Conservation (phyloP, 1,284 basidiomycete species). For the Coniferiporia sulphurascens region DNA sequence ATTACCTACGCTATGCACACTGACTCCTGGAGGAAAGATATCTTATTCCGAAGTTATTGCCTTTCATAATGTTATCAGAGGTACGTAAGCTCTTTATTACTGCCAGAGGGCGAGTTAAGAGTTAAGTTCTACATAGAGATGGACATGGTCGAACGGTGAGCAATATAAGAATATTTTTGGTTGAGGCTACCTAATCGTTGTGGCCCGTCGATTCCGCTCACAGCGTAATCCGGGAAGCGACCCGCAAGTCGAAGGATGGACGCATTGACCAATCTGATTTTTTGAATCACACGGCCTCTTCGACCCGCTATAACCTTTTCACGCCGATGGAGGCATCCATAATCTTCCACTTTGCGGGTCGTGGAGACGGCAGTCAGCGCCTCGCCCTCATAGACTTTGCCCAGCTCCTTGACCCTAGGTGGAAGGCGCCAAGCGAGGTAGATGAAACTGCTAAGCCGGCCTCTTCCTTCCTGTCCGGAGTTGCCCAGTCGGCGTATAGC, state of each 20-base stretch:
- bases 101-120: neutral
- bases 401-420: slow-evolving; percentile 82
- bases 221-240: slow-evolving; percentile 81
- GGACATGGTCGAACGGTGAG: slow-evolving; percentile 89
- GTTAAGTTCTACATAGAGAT: slow-evolving; percentile 54
- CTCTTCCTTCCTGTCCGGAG: slow-evolving; percentile 36
- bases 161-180: neutral
- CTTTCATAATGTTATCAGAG: slow-evolving; percentile 90
- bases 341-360: slow-evolving; percentile 91
- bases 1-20: slow-evolving; percentile 82
- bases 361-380: slow-evolving; percentile 63
- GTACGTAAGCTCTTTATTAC: slow-evolving; percentile 32
- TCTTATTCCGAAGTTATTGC: slow-evolving; percentile 93
- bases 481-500: slow-evolving; percentile 74
- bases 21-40: slow-evolving; percentile 84
- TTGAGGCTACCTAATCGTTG: slow-evolving; percentile 14
- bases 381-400: slow-evolving; percentile 85
- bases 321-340: slow-evolving; percentile 96
- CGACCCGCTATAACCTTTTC: slow-evolving; percentile 86
- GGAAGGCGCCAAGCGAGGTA: slow-evolving; percentile 65
- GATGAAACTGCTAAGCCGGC: slow-evolving; percentile 31
- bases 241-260: slow-evolving; percentile 86
- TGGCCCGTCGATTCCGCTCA: neutral
- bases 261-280: slow-evolving; percentile 85
- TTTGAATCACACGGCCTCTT: slow-evolving; percentile 66